Percentiles rank a stretch among this genome's conserved stretches.
Evolutionary conservation across 148 eudicot species (phyloP).

Genomic region (Simmondsia chinensis): DNA sequence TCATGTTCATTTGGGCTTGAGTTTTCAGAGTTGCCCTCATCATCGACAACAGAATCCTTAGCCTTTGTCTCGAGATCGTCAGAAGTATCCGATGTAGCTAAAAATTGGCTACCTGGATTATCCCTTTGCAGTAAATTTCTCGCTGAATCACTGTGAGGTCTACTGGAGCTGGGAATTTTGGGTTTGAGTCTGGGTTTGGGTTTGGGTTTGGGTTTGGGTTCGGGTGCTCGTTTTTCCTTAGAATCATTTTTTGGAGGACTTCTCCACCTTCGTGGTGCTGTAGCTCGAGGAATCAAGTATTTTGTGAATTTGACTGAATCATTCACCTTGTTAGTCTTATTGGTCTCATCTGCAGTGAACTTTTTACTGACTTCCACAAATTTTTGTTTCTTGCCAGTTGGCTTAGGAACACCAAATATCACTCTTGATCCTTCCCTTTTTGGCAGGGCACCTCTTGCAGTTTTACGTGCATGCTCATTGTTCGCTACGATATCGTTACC

Average conservation of each 20-base stretch:
- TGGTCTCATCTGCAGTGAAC: conserved; percentile 43
- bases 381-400: conserved; percentile 75
- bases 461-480: conserved; percentile 39
- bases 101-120: too few relatives aligned
- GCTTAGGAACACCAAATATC: conserved; percentile 85
- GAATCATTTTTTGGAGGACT: conserved; percentile 31
- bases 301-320: conserved; percentile 43
- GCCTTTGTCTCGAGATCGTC: conserved; percentile 14
- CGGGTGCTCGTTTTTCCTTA: conserved; percentile 57
- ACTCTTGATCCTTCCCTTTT: conserved; percentile 69
- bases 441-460: conserved; percentile 55
- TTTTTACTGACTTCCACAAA: conserved; percentile 97
- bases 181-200: conserved; percentile 33
- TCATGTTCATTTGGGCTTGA: conserved; percentile 27
- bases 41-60: conserved; percentile 34
- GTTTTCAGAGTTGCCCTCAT: conserved; percentile 31
- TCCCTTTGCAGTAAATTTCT: conserved; percentile 48
- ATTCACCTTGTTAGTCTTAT: conserved; percentile 29
- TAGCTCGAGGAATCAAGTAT: conserved; percentile 46
- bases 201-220: too few relatives aligned
- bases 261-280: conserved; percentile 52
- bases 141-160: conserved; percentile 25
- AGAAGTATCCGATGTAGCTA: too few relatives aligned
- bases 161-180: conserved; percentile 41
- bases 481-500: conserved; percentile 45